Evolutionary conservation across 2,329 filamentous ascomycete species (phyloP).

Genomic region (Colletotrichum caudatum): DNA sequence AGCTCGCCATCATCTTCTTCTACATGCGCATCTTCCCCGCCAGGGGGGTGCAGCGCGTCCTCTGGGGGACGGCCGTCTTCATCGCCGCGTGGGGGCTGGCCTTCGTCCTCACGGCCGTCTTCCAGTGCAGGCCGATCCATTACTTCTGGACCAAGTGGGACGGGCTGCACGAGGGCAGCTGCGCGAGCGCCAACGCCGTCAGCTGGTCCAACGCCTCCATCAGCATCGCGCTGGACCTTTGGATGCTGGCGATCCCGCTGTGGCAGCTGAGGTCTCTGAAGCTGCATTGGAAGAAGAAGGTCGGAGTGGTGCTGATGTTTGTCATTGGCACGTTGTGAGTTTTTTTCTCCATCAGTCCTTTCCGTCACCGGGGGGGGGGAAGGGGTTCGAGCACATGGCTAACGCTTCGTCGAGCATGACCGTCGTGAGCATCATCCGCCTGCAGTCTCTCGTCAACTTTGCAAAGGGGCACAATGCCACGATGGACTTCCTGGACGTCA

Average conservation of each 20-base stretch:
- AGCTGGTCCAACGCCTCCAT: slow-evolving; percentile 61
- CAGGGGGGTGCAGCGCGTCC: slow-evolving; percentile 49
- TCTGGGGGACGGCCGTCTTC: slow-evolving; percentile 54
- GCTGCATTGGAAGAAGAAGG: slow-evolving; percentile 58
- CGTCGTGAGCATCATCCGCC: slow-evolving; percentile 47
- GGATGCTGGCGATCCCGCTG: slow-evolving; percentile 61
- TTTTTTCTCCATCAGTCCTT: neutral
- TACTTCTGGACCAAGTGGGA: slow-evolving; percentile 66
- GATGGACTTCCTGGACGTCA: slow-evolving; percentile 45
- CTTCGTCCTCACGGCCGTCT: slow-evolving; percentile 56
- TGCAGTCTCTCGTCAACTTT: slow-evolving; percentile 46
- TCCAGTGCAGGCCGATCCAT: slow-evolving; percentile 61
- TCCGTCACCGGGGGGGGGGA: neutral
- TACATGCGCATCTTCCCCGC: slow-evolving; percentile 63
- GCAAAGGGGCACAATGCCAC: slow-evolving; percentile 44
- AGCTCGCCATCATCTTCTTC: slow-evolving; percentile 62
- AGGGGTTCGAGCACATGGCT: neutral
- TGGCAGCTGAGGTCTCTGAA: slow-evolving; percentile 54
- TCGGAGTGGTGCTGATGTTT: slow-evolving; percentile 59
- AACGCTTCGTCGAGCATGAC: slow-evolving; percentile 43
- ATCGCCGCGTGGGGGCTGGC: slow-evolving; percentile 51
- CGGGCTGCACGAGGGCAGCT: slow-evolving; percentile 57
- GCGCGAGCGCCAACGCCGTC: slow-evolving; percentile 58
- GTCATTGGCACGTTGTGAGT: slow-evolving; percentile 55
- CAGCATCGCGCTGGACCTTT: slow-evolving; percentile 61